phyloP scores from a whole-genome alignment of 129 eudicot species.

The Silybum marianum region DNA sequence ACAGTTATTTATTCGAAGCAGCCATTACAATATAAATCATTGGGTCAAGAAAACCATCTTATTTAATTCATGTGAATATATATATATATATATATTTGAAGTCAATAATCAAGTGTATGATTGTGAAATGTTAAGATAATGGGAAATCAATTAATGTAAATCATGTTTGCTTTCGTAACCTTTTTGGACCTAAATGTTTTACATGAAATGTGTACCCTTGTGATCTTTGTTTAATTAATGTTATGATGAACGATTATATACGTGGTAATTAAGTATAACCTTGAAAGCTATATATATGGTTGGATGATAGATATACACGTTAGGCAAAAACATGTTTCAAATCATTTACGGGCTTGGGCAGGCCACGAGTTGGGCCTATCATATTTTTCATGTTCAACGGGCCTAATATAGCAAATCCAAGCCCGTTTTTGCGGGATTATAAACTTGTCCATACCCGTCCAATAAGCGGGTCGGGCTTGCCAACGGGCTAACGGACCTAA shows the following conservation, averaged over 20 bases:
- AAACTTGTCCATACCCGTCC: too few relatives aligned
- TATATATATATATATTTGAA: neutral
- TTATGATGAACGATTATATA: too few relatives aligned
- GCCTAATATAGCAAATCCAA: too few relatives aligned
- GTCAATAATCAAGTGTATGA: neutral
- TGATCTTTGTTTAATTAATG: neutral
- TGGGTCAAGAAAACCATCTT: neutral
- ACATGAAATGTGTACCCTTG: neutral
- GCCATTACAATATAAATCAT: neutral
- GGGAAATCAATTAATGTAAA: neutral
- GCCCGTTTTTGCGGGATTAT: too few relatives aligned
- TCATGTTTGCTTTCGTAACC: neutral
- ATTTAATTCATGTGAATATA: too few relatives aligned
- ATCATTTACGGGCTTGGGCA: too few relatives aligned
- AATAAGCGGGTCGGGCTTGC: too few relatives aligned
- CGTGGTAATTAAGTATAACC: neutral
- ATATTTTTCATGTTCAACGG: too few relatives aligned
- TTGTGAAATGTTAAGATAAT: neutral
- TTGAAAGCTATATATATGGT: too few relatives aligned
- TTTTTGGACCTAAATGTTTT: neutral
- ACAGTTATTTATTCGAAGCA: neutral
- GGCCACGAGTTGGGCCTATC: too few relatives aligned
- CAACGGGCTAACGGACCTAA: too few relatives aligned
- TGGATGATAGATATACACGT: neutral
- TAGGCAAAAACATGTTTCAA: neutral